These are phyloP conservation scores for Zizania latifolia DNA, from an alignment of 176 grass and related monocot species.

Conservation along the genomic window DNA sequence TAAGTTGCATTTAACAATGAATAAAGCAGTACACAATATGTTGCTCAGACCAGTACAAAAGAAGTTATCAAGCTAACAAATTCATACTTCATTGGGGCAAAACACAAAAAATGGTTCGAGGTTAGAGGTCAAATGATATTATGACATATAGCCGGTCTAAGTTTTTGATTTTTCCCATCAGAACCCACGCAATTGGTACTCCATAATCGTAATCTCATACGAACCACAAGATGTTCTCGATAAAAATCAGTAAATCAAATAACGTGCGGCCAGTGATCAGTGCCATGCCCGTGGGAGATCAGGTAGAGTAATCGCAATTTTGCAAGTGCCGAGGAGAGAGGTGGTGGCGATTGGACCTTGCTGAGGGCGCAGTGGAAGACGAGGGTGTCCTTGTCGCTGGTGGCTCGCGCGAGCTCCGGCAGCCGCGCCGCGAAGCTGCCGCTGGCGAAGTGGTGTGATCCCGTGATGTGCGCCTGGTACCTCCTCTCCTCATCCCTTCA, in stretches of 20 bases:
- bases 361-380: slow-evolving; percentile 97
- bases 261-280: background rate
- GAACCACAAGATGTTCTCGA: no score
- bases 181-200: background rate
- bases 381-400: slow-evolving; percentile 70
- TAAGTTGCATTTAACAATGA: background rate
- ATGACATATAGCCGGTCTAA: background rate
- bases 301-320: background rate
- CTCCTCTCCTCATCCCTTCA: slow-evolving; percentile 90
- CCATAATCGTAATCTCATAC: background rate
- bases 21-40: background rate
- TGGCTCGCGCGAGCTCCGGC: slow-evolving; percentile 44
- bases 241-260: background rate
- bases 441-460: slow-evolving; percentile 79
- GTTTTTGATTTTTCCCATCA: background rate
- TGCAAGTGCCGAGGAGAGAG: background rate
- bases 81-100: background rate
- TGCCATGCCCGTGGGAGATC: background rate
- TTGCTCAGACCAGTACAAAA: background rate
- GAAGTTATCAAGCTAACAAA: background rate
- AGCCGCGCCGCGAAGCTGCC: slow-evolving; percentile 59
- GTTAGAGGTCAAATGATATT: no score
- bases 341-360: slow-evolving; percentile 49
- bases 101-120: background rate
- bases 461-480: slow-evolving; percentile 65